Conservation (phyloP, 805 yeast genomes). For the Metschnikowia arizonensis region DNA sequence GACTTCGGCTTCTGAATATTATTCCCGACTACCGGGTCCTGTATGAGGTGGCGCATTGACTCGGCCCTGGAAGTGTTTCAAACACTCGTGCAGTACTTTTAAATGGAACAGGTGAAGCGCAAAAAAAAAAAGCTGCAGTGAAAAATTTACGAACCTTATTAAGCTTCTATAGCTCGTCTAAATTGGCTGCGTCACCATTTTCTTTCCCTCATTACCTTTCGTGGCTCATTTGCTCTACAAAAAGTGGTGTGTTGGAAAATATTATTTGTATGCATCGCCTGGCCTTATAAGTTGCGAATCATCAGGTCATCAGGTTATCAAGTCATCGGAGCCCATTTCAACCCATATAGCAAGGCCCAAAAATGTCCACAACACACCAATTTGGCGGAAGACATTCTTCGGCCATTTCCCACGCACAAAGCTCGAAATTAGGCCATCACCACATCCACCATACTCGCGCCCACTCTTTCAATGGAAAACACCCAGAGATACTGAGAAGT, state of each 20-base stretch:
- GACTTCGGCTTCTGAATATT: too few species aligned
- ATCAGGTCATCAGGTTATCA: too few species aligned
- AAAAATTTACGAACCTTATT: slow-evolving; percentile 1
- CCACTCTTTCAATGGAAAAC: slow-evolving; percentile 3
- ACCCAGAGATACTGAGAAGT: slow-evolving; percentile 9
- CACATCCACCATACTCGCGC: slow-evolving; percentile 12
- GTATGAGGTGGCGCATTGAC: neutral
- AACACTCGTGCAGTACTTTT: neutral
- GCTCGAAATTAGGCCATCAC: slow-evolving; percentile 14
- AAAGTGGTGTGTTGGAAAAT: neutral
- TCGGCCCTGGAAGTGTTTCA: slow-evolving; percentile 5
- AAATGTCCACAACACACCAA: slow-evolving; percentile 12
- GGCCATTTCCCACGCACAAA: slow-evolving; percentile 16
- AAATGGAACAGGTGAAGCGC: neutral
- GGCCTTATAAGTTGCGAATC: neutral
- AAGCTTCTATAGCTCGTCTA: neutral
- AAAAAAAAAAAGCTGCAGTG: slow-evolving; percentile 3
- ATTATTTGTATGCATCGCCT: neutral
- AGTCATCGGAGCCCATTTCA: slow-evolving; percentile 6
- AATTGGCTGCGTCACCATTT: neutral
- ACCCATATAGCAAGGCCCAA: neutral
- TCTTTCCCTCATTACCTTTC: neutral
- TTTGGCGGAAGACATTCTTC: slow-evolving; percentile 19
- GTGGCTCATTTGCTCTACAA: neutral
- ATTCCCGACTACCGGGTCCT: neutral